Conservation (phyloP, 176 grass and related monocot genomes). For the Juncus effusus region DNA sequence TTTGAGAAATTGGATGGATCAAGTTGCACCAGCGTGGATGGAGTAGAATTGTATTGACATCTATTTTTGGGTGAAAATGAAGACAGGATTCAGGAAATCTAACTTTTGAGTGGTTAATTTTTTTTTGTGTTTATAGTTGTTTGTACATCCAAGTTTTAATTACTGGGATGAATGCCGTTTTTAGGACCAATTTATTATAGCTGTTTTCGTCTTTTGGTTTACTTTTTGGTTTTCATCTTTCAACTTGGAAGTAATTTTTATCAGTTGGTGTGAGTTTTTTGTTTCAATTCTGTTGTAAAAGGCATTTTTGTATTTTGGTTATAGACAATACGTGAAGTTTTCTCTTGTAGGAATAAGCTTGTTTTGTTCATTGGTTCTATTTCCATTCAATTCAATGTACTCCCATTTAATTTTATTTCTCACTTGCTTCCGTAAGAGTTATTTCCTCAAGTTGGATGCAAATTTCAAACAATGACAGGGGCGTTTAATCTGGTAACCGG, state of each 20-base stretch:
- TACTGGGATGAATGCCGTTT: constrained; percentile 1
- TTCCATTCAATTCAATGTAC: too few species aligned
- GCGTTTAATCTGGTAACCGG: too few species aligned
- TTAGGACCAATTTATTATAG: background rate
- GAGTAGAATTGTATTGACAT: background rate
- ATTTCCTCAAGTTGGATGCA: too few species aligned
- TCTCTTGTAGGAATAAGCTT: too few species aligned
- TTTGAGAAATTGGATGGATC: constrained; percentile 2
- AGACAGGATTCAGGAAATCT: constrained; percentile 38
- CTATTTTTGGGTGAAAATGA: background rate
- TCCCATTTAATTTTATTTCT: too few species aligned
- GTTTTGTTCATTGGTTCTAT: too few species aligned
- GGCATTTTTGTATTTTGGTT: background rate
- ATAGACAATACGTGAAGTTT: too few species aligned
- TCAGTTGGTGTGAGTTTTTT: constrained; percentile 19
- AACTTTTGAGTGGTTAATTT: constrained; percentile 39
- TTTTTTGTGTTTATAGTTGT: constrained; percentile 18
- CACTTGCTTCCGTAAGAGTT: too few species aligned
- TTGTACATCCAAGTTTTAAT: constrained; percentile 24
- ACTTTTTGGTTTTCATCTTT: background rate
- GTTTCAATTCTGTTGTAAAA: constrained; percentile 7
- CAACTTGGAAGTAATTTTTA: constrained; percentile 13
- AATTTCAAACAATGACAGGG: too few species aligned
- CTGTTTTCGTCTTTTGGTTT: background rate
- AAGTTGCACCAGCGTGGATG: constrained; percentile 13